phyloP scores from a whole-genome alignment of 495 filamentous ascomycete genomes.

The Hyphodiscus hymeniophilus region DNA sequence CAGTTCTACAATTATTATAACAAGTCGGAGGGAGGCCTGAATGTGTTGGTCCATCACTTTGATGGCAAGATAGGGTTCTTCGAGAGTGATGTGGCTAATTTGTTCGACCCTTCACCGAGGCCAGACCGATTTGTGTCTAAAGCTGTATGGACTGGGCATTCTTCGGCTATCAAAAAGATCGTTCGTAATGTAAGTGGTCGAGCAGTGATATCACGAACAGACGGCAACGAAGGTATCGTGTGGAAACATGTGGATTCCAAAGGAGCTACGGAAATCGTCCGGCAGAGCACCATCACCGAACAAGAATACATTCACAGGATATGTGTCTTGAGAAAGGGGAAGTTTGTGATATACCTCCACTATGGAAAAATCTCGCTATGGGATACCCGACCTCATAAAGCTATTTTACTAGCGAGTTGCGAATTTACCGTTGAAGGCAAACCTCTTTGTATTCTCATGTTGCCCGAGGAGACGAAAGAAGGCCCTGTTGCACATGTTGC shows the following conservation, averaged over 20 bases:
- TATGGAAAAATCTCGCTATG: conserved; percentile 71
- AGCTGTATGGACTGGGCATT: conserved; percentile 78
- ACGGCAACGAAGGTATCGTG: conserved; percentile 69
- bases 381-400: conserved; percentile 56
- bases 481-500: conserved; percentile 60
- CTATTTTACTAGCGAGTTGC: conserved; percentile 47
- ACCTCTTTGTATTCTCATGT: conserved; percentile 71
- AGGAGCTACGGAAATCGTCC: conserved; percentile 45
- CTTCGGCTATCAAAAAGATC: conserved; percentile 70
- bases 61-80: conserved; percentile 80
- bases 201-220: conserved; percentile 73
- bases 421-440: conserved; percentile 59
- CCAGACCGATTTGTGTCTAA: conserved; percentile 49
- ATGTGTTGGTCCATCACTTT: conserved; percentile 78
- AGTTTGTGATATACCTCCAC: conserved; percentile 76
- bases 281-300: conserved; percentile 62
- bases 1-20: conserved; percentile 69
- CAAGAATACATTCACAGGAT: conserved; percentile 74
- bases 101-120: conserved; percentile 72
- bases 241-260: conserved; percentile 59
- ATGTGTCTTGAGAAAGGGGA: conserved; percentile 63
- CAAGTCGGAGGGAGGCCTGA: conserved; percentile 50
- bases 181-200: conserved; percentile 73
- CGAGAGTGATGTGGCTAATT: conserved; percentile 64
- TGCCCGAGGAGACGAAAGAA: conserved; percentile 55